Evolutionary conservation across 208 protist species (phyloP).

Genomic region (Trypanosoma congolense): DNA sequence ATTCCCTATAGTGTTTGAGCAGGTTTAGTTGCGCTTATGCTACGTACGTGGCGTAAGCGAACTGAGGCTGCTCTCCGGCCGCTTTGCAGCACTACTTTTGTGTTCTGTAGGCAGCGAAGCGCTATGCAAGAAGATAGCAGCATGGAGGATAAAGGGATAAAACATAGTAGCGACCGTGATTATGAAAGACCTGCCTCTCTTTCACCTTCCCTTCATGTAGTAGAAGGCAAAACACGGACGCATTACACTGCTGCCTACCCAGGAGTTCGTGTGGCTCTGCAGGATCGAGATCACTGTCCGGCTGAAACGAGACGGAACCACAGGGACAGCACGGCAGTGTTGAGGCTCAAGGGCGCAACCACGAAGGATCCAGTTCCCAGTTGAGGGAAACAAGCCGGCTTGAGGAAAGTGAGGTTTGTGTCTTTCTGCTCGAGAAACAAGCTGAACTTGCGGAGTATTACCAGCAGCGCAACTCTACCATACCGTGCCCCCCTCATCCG

Average conservation of each 20-base stretch:
- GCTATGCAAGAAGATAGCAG: background rate
- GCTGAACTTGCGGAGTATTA: conserved; percentile 35
- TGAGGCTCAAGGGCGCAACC: too few relatives aligned
- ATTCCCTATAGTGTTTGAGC: background rate
- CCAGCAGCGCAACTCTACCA: conserved; percentile 41
- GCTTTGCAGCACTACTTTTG: background rate
- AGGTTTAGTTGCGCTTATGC: background rate
- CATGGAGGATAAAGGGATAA: background rate
- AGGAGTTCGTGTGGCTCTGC: conserved; percentile 1
- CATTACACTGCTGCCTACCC: background rate
- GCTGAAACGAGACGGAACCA: too few relatives aligned
- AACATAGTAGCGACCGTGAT: background rate
- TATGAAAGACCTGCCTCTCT: background rate
- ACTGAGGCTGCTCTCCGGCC: background rate
- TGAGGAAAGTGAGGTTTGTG: conserved; percentile 38
- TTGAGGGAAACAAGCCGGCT: too few relatives aligned
- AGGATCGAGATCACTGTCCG: background rate
- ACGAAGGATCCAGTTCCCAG: too few relatives aligned
- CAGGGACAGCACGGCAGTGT: too few relatives aligned
- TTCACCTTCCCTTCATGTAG: background rate
- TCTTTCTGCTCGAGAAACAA: conserved; percentile 58
- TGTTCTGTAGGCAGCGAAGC: background rate
- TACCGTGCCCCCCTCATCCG: conserved; percentile 60
- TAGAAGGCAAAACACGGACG: background rate
- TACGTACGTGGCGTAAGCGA: background rate